phyloP scores from a whole-genome alignment of 306 rosid species.

The Corylus avellana region DNA sequence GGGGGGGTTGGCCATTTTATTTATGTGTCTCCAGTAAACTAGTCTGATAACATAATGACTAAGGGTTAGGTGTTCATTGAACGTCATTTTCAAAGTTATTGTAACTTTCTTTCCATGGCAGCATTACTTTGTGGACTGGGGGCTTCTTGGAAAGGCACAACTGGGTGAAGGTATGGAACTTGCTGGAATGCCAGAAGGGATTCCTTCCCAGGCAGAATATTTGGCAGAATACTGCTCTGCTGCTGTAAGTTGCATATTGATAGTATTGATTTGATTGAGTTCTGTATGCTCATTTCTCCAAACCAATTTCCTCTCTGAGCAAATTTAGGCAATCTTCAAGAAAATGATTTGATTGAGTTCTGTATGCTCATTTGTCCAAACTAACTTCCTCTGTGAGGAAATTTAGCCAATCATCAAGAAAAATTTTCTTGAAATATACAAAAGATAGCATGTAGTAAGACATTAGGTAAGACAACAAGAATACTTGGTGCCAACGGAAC shows the following conservation, averaged over 20 bases:
- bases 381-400: background rate
- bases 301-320: background rate
- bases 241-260: conserved; percentile 53
- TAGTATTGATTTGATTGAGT: background rate
- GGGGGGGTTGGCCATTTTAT: conserved; percentile 2
- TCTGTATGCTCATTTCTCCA: conserved; percentile 8
- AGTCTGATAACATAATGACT: background rate
- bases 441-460: conserved; percentile 6
- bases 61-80: conserved; percentile 8
- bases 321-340: conserved; percentile 13
- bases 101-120: conserved; percentile 40
- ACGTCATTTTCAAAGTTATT: conserved; percentile 4
- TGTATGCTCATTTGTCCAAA: conserved; percentile 8
- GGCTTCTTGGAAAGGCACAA: conserved; percentile 27
- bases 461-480: conserved; percentile 20
- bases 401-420: conserved; percentile 10
- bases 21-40: conserved; percentile 10
- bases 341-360: background rate
- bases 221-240: conserved; percentile 81
- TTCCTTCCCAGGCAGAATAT: conserved; percentile 80
- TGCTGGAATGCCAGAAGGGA: conserved; percentile 69
- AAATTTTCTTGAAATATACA: conserved; percentile 11
- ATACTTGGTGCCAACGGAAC: conserved; percentile 12
- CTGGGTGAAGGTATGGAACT: conserved; percentile 52
- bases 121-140: conserved; percentile 57